Base-by-base conservation (phyloP, 805 yeast species). In the Metschnikowia corniflorae region DNA sequence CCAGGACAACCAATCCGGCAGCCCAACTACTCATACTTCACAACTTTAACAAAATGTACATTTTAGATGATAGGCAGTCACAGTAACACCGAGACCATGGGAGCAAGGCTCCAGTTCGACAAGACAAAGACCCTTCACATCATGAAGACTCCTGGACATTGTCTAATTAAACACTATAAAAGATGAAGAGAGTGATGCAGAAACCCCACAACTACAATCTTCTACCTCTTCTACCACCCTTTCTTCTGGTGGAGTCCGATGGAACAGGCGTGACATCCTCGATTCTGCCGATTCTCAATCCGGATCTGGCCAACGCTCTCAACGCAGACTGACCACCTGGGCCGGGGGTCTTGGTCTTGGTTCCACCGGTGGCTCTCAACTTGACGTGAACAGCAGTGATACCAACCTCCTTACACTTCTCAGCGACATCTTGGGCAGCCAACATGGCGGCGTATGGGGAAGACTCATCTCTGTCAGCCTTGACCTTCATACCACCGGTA, bases 211-310 rank as follows among this genome's bases (percentile, higher is more conserved):
- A 17, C 38, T 47, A 86, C 77, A 89, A 84, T 86, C 99, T 88
- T 84, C 98, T 91, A 91, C 99, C 99, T 83, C 99, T 89, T 82
- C 98, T 93, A 86, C 99, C 99, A 87, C 98, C 98, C 95, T 93
- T 94, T 87, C 91, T 86, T 85, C 99, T 93, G 74, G 98, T 94
- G 65, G 97, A 89, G 77, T 93, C 99, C 60, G 98, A 93, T 74
- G 99, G 99, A 64, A 93, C 89, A 74, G 98, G 98, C 60, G 99
- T 93, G 59, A 93, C 98, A 74, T 93, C 99, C 81, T 94, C 99
- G 62, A 93, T 93, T 78, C 99, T 88, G 65, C 99, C 99, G 58
- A 93, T 93, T 83, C 95, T 89, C 75, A 93, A 80, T 72, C 99
- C 99, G 57, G 97, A 88, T 83, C 99, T 89, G 65, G 99, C 97